phyloP scores from a whole-genome alignment of 73 alveolate species.

The Breviolum minutum region DNA sequence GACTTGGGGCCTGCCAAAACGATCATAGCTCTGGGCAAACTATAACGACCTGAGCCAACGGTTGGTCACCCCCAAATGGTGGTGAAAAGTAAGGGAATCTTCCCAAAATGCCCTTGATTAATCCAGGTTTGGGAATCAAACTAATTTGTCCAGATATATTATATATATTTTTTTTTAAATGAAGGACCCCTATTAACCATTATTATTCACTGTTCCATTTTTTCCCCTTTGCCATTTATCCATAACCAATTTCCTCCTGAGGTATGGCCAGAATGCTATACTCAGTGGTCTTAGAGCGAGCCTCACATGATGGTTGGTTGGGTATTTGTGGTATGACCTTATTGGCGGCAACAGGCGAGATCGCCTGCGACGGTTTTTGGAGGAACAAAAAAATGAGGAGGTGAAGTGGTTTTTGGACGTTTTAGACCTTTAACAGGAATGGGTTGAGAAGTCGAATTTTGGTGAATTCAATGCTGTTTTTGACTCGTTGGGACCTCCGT shows the following conservation, averaged over 20 bases:
- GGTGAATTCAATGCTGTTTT: too few relatives aligned
- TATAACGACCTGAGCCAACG: too few relatives aligned
- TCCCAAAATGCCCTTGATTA: too few relatives aligned
- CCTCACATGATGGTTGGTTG: conserved; percentile 64
- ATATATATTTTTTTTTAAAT: too few relatives aligned
- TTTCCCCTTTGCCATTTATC: background rate
- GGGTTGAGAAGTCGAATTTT: background rate
- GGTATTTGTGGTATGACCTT: conserved; percentile 24
- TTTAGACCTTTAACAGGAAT: background rate
- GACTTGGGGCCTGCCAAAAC: too few relatives aligned
- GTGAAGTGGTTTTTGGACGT: background rate
- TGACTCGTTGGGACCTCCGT: too few relatives aligned
- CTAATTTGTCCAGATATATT: too few relatives aligned
- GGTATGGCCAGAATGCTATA: conserved; percentile 47
- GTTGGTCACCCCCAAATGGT: too few relatives aligned
- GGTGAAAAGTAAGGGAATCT: too few relatives aligned
- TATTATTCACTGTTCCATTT: background rate
- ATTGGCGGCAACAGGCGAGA: conserved; percentile 5
- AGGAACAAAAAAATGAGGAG: background rate
- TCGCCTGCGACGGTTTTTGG: background rate
- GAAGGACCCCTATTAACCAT: too few relatives aligned
- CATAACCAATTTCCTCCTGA: background rate
- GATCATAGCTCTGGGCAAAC: too few relatives aligned
- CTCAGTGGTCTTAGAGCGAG: conserved; percentile 50
- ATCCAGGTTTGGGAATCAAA: too few relatives aligned